phyloP scores from a whole-genome alignment of 1,284 basidiomycete species.

The Tausonia pullulans region DNA sequence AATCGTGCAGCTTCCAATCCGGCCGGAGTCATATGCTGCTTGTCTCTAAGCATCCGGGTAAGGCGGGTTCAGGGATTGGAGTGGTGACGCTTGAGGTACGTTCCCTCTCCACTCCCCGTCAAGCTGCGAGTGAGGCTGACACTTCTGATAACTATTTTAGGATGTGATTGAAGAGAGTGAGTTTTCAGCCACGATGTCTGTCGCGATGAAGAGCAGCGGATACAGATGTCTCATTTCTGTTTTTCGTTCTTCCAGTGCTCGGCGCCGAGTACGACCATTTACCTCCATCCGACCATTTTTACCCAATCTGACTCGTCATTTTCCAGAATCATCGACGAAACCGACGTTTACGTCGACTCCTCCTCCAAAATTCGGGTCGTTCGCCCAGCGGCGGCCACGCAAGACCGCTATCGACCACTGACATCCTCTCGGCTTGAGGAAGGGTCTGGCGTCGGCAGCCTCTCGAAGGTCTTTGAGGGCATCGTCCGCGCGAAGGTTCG shows the following conservation, averaged over 20 bases:
- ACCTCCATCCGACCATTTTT: not conserved
- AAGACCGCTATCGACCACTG: too few relatives aligned
- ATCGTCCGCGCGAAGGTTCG: not conserved
- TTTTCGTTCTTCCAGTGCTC: not conserved
- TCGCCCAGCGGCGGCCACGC: not conserved
- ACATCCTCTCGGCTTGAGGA: not conserved
- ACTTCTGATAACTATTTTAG: conserved; percentile 15
- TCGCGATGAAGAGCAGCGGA: too few relatives aligned
- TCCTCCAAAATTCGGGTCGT: conserved; percentile 43
- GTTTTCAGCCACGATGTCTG: not conserved
- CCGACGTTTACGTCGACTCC: conserved; percentile 67
- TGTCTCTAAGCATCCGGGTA: conserved; percentile 65
- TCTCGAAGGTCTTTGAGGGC: conserved; percentile 2
- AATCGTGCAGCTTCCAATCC: conserved; percentile 55
- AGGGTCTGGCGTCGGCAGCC: not conserved
- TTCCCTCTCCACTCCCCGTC: too few relatives aligned
- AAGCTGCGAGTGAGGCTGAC: too few relatives aligned
- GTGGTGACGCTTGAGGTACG: conserved; percentile 45
- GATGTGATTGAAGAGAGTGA: conserved; percentile 39
- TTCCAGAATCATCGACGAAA: conserved; percentile 67
- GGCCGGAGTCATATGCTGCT: conserved; percentile 84
- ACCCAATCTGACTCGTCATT: conserved; percentile 24
- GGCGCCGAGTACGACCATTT: not conserved
- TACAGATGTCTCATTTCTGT: not conserved
- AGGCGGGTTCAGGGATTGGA: conserved; percentile 62